A percentile compares a stretch with the other conserved stretches of the same genome.
Conservation (phyloP, 78 protist species). For the Dictyostelium brefeldianum region DNA sequence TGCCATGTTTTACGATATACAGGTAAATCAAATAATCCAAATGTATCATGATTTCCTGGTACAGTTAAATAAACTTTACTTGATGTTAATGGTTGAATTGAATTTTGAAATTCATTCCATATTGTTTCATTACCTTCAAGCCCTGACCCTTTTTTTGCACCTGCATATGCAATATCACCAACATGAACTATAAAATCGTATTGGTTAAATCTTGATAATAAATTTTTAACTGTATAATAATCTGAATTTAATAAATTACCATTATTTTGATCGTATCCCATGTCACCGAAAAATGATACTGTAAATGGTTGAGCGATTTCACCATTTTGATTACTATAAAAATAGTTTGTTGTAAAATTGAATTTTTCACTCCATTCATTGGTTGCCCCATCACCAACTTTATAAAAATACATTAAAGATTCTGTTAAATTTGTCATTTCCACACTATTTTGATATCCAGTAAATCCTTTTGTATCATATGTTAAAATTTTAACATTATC, state of each 20-base stretch:
- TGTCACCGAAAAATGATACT: slow-evolving; percentile 44
- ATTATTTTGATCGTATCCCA: slow-evolving; percentile 12
- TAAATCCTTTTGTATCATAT: not conserved
- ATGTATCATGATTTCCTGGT: slow-evolving; percentile 48
- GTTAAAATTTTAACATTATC: not conserved
- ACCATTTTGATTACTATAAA: not conserved
- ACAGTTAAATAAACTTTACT: slow-evolving; percentile 8
- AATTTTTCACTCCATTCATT: slow-evolving; percentile 10
- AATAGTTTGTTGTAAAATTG: slow-evolving; percentile 18
- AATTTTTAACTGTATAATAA: not conserved
- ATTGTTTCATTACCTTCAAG: slow-evolving; percentile 31
- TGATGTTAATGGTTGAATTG: slow-evolving; percentile 19
- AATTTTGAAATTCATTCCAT: slow-evolving; percentile 26
- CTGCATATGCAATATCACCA: slow-evolving; percentile 77
- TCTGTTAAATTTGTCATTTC: not conserved
- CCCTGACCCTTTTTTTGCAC: not conserved
- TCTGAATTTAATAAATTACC: not conserved
- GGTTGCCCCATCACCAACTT: slow-evolving; percentile 26
- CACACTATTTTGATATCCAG: not conserved
- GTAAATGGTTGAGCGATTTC: not conserved
- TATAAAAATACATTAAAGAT: slow-evolving; percentile 13
- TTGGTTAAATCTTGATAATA: slow-evolving; percentile 1
- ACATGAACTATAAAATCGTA: slow-evolving; percentile 5
- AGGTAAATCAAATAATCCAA: not conserved
- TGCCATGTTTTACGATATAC: slow-evolving; percentile 41